Evolutionary conservation across 768 basidiomycete genomes (phyloP).

Genomic region (Tylopilus felleus): DNA sequence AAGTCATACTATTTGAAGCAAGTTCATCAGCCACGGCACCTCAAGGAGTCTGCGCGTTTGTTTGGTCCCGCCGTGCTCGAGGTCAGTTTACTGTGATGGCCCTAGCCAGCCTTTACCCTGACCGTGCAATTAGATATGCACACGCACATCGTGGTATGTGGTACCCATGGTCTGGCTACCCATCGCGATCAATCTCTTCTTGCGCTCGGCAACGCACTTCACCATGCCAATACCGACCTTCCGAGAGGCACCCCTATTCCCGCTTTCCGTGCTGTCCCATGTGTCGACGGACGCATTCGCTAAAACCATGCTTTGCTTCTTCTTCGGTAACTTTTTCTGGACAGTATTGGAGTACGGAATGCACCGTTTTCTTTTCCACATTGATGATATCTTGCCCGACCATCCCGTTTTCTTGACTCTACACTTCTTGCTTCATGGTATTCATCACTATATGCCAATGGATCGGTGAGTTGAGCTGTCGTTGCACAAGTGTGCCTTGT

Average conservation of each 20-base stretch:
- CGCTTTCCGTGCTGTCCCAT: conserved; percentile 44
- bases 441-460: conserved; percentile 98
- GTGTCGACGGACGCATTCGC: conserved; percentile 50
- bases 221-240: conserved; percentile 65
- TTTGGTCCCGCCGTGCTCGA: conserved; percentile 84
- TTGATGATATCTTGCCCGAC: conserved; percentile 87
- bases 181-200: conserved; percentile 73
- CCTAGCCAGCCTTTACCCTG: background rate
- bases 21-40: conserved; percentile 93
- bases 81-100: conserved; percentile 37
- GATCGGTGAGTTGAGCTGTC: conserved; percentile 56
- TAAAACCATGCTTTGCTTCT: conserved; percentile 66
- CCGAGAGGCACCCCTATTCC: conserved; percentile 51
- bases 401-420: conserved; percentile 70
- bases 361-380: conserved; percentile 97
- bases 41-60: conserved; percentile 77
- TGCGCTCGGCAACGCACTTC: conserved; percentile 83
- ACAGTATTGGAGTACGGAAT: conserved; percentile 89
- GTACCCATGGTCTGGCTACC: conserved; percentile 92
- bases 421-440: conserved; percentile 92
- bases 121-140: conserved; percentile 54
- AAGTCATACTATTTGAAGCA: conserved; percentile 96
- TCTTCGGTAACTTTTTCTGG: conserved; percentile 88
- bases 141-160: conserved; percentile 89
- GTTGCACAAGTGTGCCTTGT: background rate